phyloP scores from a whole-genome alignment of 1,284 basidiomycete species.

The Porodaedalea pini region DNA sequence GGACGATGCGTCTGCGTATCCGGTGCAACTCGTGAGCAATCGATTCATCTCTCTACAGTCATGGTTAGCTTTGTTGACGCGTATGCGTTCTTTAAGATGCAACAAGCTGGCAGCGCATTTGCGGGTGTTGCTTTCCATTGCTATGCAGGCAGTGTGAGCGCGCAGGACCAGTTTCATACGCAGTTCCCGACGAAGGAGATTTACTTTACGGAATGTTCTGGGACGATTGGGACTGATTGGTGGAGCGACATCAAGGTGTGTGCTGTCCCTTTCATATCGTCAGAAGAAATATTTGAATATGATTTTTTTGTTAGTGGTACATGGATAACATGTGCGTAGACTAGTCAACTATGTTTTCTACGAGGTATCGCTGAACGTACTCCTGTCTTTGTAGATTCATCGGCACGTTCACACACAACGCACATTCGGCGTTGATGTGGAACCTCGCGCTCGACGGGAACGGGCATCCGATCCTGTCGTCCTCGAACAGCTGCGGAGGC shows the following conservation, averaged over 20 bases:
- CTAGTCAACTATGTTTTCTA: not conserved
- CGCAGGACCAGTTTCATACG: constrained; percentile 44
- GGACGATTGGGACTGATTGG: constrained; percentile 62
- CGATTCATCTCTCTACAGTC: not conserved
- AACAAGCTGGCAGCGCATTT: constrained; percentile 43
- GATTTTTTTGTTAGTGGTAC: constrained; percentile 50
- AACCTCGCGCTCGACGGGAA: constrained; percentile 25
- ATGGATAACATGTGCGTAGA: constrained; percentile 66
- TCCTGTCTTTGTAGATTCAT: constrained; percentile 21
- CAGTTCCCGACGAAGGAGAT: constrained; percentile 46
- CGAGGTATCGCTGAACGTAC: not conserved
- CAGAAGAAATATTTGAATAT: constrained; percentile 16
- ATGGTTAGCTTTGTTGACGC: not conserved
- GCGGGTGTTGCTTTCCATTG: constrained; percentile 51
- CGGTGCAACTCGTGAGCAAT: constrained; percentile 34
- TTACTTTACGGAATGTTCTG: constrained; percentile 51
- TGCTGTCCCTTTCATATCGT: not conserved
- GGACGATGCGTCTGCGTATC: constrained; percentile 46
- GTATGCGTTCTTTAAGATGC: constrained; percentile 36
- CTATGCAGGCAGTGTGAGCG: constrained; percentile 39
- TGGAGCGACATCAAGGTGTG: constrained; percentile 73
- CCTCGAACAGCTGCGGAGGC: constrained; percentile 56
- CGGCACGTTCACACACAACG: constrained; percentile 22
- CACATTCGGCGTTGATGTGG: constrained; percentile 28
- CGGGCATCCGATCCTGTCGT: constrained; percentile 42